Base-by-base conservation (phyloP, 2,329 filamentous ascomycete genomes). In the Phialophora expanda region DNA sequence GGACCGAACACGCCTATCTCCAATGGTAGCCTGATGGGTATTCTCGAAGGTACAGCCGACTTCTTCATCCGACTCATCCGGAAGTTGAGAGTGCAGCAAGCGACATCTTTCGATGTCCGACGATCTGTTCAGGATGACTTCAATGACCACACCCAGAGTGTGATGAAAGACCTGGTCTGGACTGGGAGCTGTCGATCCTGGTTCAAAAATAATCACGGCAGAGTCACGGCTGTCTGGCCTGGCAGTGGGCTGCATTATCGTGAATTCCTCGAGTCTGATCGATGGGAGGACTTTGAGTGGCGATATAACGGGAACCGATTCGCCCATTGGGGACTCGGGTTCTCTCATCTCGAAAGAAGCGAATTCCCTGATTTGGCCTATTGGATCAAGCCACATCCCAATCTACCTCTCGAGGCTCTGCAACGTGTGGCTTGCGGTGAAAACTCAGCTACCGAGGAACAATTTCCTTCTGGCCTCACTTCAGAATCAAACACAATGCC, bases 171-270 rank as follows among this genome's bases (percentile, higher is more conserved):
- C 1, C 34, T 41, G 4, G 34, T 41, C 34, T 41, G 34, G 34
- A 41, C 34, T 14, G 34, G 34, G 14, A 17, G 34, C 14, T 41
- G 34, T 17, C 34, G 14, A 41, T 41, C 34, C 34, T 41, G 34
- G 34, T 41, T 41, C 34, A 41, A 41, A 17, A 41, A 41, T 4
- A 4, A 14, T 14, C 34, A 6, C 34, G 34, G 34, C 34, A 64
- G 64, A 14, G 60, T 73, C 9, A 68, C 66, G 0, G 69, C 66
- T 11, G 24, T 72, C 20, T 75, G 68, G 66, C 70, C 73, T 0
- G 74, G 74, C 1, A 70, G 65, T 24, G 70, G 68, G 0, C n/a
- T 74, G 3, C 71, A 74, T 41, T 76, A 72, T 41, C 63, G 69
- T 3, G 71, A 74, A 44, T 64, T 69, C 2, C 51, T 73, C 54